Evolutionary conservation across 768 basidiomycete species (phyloP), one percentile per base, ranked within the genome.

Genomic region (Russula virescens): DNA sequence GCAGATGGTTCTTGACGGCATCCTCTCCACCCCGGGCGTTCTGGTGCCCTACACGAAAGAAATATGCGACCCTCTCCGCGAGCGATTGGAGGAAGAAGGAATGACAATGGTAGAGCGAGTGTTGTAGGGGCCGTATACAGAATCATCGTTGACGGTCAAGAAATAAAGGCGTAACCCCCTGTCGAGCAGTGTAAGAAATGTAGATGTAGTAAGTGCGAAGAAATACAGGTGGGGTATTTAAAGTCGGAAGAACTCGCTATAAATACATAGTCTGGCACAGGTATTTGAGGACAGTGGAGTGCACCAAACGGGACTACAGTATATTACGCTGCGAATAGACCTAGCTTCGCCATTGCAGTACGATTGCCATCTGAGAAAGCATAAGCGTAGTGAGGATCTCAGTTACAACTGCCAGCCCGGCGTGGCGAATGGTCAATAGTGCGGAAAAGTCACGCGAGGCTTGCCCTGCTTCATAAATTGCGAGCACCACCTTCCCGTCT

Each of bases 1-100:
- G 0, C 94, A 98, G 78, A 80, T 94, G 65, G 83, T 99, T 26
- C 79, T 99, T 51, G 94, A 98, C 69, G 94, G 94, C 66, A 82
- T 85, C 49, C 76, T 98, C 71, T 83, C 75, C 65, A 83, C 79
- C 42, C 83, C 89, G 16, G 96, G 96, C 69, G 82, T 99, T 7
- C 83, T 85, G 53, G 89, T 85, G 13, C 96, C 96, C 3, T 98
- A 98, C 75, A 83, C 81, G 62, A 88, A 88, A 76, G 88, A 89
- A 71, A 83, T 93, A 42, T 91, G 89, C 70, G 87, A 90, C 57
- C 85, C 86, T 25, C 80, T 94, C 63, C 78, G 88, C 46, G 79
- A 78, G 60, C 69, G 79, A 25, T 72, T 92, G 48, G 91, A 93
- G 75, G 79, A 73, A 47, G 89, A 92, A 73, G 91, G 91, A 3